Evolutionary conservation across 257 asterid genomes (phyloP), one percentile per base, ranked within the genome.

Genomic region (Sherardia arvensis): DNA sequence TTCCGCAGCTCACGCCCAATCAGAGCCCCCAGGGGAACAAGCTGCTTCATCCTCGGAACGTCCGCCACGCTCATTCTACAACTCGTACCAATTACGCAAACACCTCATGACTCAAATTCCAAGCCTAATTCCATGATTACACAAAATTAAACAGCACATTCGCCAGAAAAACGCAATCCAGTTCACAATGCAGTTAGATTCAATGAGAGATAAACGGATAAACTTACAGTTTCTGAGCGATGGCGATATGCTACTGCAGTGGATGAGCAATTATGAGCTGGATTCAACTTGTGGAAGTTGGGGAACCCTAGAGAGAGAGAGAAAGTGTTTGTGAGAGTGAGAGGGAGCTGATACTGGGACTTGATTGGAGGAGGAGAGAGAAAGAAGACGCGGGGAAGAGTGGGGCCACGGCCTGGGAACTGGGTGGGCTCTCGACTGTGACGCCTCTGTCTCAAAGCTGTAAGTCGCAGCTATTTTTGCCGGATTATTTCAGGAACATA

Each of bases 1-100:
- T 76, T 84, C 76, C 95, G 77, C 71, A 91, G 78, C 80, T 91
- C 96, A 18, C 95, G 85, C 66, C 94, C 87, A 65, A 91, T 85
- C 78, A 91, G 78, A 40, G 96, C 74, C 69, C 88, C 98, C 18
- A 91, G 81, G 0, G 96, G 81, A 36, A 91, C 85, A 22, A 83
- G 85, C 71, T 87, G 96, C 95, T 81, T 85, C 94, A 85, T 85
- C 66, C 55, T 74, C 34, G 81, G 59, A 61, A 80, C 69, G 74
- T 87, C 90, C 60, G 75, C 62, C 67, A 72, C 66, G 73, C 81
- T 85, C 92, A 90, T 83, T 73, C 69, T 67, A 68, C 61, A 61
- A 74, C 73, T 60, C 62, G 38, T 61, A 76, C 79, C 83, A 64
- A 73, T 83, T 80, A 76, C 74, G 71, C 82, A 43, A 64, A 71